Evolutionary conservation across 306 rosid species (phyloP), one percentile per base, ranked within the genome.

Genomic region (Prunus armeniaca): DNA sequence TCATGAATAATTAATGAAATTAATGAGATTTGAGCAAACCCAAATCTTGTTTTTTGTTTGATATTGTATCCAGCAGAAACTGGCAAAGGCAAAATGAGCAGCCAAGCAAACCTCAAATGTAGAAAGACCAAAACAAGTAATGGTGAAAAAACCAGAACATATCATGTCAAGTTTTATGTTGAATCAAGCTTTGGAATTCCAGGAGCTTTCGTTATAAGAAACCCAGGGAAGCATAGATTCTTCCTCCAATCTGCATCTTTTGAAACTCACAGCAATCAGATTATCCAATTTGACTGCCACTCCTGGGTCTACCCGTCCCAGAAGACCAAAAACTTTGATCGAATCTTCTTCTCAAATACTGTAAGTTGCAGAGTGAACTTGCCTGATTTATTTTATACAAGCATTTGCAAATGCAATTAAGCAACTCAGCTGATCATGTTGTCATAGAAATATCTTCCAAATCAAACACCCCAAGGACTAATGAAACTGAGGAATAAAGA

Each of bases 311-410:
- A 84, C 84, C 90, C 95, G 14, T 32, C 74, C 71, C 65, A 69
- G 57, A 74, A 67, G 71, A 81, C 88, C 66, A 75, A 66, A 81
- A 55, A 54, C 12, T 54, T 56, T 20, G 74, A 45, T 76, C 52
- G 89, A 34, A 51, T 90, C 58, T 89, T 92, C 80, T 92, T 92
- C 90, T 87, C 91, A 15, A 89, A 88, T 78, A 84, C 81, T n/a
- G 96, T 89, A 73, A 86, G 91, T 78, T 38, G 12, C 30, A 11
- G 8, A 8, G 22, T 2, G 50, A 27, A 18, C 32, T 30, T 41
- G 65, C 62, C 54, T 63, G 27, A 43, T 67, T 60, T 67, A 20
- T 54, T 14, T 75, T 17, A 32, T 10, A 2, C 17, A 1, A 27
- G 49, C 43, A 2, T 18, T 43, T 52, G 10, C 32, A 19, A 38